Base-by-base conservation (phyloP, 2,329 filamentous ascomycete species). In the Ascochyta koolunga region DNA sequence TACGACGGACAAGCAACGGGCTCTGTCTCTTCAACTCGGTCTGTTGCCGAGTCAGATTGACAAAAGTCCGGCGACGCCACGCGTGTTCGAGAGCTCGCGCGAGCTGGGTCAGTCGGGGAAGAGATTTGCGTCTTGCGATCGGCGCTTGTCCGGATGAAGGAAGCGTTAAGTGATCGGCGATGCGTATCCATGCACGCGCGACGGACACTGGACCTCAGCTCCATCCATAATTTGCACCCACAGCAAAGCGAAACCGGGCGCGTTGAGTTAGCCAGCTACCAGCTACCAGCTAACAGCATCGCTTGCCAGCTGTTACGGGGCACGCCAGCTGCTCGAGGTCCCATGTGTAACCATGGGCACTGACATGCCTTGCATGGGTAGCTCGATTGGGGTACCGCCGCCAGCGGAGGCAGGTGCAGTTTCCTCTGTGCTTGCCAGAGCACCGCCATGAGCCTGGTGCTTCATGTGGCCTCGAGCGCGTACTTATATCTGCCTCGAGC, bases 141-240 rank as follows among this genome's bases (percentile, higher is more conserved):
- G 18, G 38, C 15, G 39, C 59, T 50, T 62, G 54, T 10, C 60
- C 33, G 22, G 43, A 56, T 38, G 41, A 48, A 50, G 35, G 33
- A 48, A 33, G 36, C 48, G 54, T 45, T 24, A 24, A 46, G 37
- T 36, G 66, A 68, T 69, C 60, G 51, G 36, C 59, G 62, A 64
- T 50, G 54, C 51, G 48, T 41, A 50, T 53, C 38, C 50, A 53
- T 42, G 44, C 46, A 48, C 10, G 40, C 43, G 24, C 27, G 45
- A 35, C 41, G 40, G 35, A 42, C 41, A 52, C 41, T 43, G 39
- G 54, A 51, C 38, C 42, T 45, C 47, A 39, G 55, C 27, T 50
- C 43, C 24, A 27, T 44, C 48, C 38, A 53, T 38, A 45, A 41
- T 32, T n/a, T 42, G 40, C 37, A 43, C 11, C 10, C 22, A 10